Percentiles rank a stretch among this genome's conserved stretches.
phyloP scores from a whole-genome alignment of 148 eudicot species.

The Persicaria tinctoria region DNA sequence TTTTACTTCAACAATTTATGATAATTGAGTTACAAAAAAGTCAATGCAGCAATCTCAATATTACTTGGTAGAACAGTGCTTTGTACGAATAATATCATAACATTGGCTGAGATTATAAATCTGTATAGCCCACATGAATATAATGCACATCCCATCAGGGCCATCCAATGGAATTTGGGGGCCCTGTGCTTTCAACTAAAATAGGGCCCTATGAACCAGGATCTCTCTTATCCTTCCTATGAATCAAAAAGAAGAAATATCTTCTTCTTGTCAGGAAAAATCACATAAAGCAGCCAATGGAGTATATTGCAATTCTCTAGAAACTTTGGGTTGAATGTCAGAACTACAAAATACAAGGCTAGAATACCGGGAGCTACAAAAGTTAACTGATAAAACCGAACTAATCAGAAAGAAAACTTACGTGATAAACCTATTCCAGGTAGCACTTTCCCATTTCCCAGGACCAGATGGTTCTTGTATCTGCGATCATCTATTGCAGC shows the following conservation, averaged over 20 bases:
- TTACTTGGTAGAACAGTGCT: neutral
- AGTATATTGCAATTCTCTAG: neutral
- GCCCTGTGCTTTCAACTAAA: too few species aligned
- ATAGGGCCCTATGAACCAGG: neutral
- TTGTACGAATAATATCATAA: neutral
- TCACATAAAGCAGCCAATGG: conserved; percentile 1
- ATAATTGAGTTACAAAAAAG: neutral
- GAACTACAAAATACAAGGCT: neutral
- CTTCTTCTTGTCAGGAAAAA: neutral
- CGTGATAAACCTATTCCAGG: conserved; percentile 83
- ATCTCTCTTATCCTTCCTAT: neutral
- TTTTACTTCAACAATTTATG: neutral
- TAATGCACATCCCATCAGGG: neutral
- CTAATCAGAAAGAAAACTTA: conserved; percentile 34
- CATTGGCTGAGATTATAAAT: neutral
- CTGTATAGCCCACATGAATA: neutral
- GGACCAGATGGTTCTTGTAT: conserved; percentile 77
- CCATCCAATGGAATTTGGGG: too few species aligned
- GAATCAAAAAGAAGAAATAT: neutral
- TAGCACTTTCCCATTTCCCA: conserved; percentile 79
- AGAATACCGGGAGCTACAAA: neutral
- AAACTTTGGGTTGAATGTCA: neutral
- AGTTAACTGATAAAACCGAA: neutral
- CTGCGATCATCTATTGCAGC: conserved; percentile 97
- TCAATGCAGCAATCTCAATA: neutral